Conservation (phyloP, 78 protist genomes). For the Dictyostelium intermedium region DNA sequence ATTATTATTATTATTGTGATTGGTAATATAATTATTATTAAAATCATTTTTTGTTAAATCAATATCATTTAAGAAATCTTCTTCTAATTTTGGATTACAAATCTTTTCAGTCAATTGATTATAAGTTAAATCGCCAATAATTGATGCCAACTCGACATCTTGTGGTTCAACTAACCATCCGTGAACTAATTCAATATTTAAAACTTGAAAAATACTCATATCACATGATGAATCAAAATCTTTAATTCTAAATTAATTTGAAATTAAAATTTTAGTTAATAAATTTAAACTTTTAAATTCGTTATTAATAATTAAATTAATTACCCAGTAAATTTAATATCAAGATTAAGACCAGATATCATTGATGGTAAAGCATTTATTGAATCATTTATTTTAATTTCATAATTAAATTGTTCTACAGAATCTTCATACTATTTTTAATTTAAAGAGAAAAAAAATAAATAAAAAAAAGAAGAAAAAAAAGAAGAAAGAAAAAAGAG, state of each 20-base stretch:
- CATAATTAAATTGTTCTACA: slow-evolving; percentile 48
- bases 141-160: slow-evolving; percentile 43
- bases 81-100: slow-evolving; percentile 1
- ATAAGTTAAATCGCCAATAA: slow-evolving; percentile 56
- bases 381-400: slow-evolving; percentile 50
- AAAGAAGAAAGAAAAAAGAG: not conserved
- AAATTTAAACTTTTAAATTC: not conserved
- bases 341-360: slow-evolving; percentile 29
- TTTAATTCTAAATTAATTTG: slow-evolving; percentile 19
- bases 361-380: slow-evolving; percentile 68
- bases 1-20: not conserved
- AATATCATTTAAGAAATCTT: slow-evolving; percentile 7
- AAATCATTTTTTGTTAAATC: not conserved
- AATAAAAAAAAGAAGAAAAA: not conserved
- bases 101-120: slow-evolving; percentile 50
- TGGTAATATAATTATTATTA: not conserved
- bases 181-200: slow-evolving; percentile 76
- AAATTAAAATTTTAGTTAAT: not conserved
- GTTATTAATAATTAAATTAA: not conserved
- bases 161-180: slow-evolving; percentile 84
- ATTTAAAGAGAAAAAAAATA: too few relatives aligned
- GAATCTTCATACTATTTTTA: slow-evolving; percentile 45
- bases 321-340: slow-evolving; percentile 69
- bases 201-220: slow-evolving; percentile 55
- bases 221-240: slow-evolving; percentile 70